Evolutionary conservation across 495 filamentous ascomycete genomes (phyloP).

Genomic region (Barbatosphaeria neglecta): DNA sequence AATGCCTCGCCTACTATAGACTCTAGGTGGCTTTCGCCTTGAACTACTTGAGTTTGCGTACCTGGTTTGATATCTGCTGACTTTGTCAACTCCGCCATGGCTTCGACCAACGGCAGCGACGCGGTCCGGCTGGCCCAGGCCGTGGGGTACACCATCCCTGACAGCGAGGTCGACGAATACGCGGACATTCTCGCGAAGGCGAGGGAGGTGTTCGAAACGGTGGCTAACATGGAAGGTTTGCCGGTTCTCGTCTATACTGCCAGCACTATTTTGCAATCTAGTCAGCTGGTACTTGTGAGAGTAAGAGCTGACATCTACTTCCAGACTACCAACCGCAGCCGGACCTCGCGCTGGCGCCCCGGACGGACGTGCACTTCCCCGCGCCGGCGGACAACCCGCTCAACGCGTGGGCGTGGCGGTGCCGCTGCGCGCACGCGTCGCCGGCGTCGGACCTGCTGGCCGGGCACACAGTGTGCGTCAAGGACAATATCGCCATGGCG

Average conservation of each 20-base stretch:
- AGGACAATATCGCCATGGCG: conserved; percentile 26
- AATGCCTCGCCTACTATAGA: too few species aligned
- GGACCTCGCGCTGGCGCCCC: conserved; percentile 13
- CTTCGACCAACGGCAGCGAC: background rate
- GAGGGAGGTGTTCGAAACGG: background rate
- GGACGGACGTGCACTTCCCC: conserved; percentile 15
- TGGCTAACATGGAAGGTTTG: background rate
- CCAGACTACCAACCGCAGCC: conserved; percentile 4
- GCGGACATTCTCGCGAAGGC: background rate
- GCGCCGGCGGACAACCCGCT: conserved; percentile 8
- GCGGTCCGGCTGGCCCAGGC: background rate
- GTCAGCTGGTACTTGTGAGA: background rate
- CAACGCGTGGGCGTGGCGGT: conserved; percentile 15
- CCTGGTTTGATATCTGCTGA: too few species aligned
- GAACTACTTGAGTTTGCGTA: too few species aligned
- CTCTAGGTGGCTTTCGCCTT: too few species aligned
- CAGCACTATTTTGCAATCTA: background rate
- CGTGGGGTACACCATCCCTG: background rate
- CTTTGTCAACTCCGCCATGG: background rate
- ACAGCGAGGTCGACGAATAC: background rate
- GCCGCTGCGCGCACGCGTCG: conserved; percentile 13
- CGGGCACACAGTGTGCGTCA: conserved; percentile 22
- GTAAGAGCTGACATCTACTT: background rate
- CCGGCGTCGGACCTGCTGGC: conserved; percentile 17
- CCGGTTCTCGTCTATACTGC: background rate